Evolutionary conservation across 1,284 basidiomycete genomes (phyloP), one percentile per base, ranked within the genome.

Genomic region (Puccinia hordei): DNA sequence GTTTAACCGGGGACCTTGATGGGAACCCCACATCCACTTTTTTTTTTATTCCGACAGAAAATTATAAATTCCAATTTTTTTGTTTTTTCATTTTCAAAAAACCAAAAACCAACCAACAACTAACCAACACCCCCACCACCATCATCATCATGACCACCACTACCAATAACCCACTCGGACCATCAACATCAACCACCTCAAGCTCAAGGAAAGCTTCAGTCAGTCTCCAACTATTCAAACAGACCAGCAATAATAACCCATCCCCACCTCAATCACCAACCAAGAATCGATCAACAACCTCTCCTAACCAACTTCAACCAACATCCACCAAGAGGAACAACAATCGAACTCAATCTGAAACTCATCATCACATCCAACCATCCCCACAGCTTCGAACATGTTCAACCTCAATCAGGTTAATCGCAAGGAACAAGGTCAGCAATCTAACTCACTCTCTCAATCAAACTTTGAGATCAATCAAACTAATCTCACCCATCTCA

Each of bases 201-300:
- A 65, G 35, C 6, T 38, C 57, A 27, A 59, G 73, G 46, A 75
- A 75, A 49, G 73, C 73, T 1, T 63, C 57, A 33, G 73, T 75
- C n/a, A 75, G 73, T 51, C 59, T 75, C 4, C 57, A 75, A 65
- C 73, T 75, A 49, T 75, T 75, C 73, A 75, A 75, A 24, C 24
- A 65, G 46, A 61, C 71, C 59, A 74, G 8, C 30, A 72, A n/a
- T n/a, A n/a, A n/a, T n/a, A n/a, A 66, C 17, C 17, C 15, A 35
- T 61, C 15, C 30, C 49, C 35, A 10, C 17, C 15, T 4, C 30
- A 5, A 27, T 59, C 57, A 59, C 57, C 57, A n/a, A 59, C 30
- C 57, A 57, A 4, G 6, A 22, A 4, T 8, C 4, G 30, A 65
- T 9, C 61, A 41, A 33, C 69, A 49, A 72, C 44, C 24, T 6